Evolutionary conservation across 2,329 filamentous ascomycete species (phyloP).

Genomic region (Cladobotryum protrusum): DNA sequence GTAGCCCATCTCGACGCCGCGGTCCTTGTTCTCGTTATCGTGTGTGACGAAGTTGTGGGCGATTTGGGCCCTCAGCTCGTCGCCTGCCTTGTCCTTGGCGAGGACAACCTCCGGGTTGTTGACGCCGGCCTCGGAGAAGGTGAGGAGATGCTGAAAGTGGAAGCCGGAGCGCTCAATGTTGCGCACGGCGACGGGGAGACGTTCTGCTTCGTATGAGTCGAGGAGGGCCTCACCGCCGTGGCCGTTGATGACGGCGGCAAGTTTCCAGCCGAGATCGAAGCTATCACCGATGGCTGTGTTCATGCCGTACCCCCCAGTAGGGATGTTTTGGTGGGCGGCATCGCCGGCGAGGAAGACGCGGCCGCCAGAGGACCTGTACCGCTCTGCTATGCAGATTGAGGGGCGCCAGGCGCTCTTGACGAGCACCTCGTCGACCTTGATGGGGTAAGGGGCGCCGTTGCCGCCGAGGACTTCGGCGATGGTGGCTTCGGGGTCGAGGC

Average conservation of each 20-base stretch:
- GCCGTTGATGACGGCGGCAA: slow-evolving; percentile 21
- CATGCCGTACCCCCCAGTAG: slow-evolving; percentile 31
- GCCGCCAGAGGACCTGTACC: slow-evolving; percentile 24
- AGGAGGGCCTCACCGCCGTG: slow-evolving; percentile 14
- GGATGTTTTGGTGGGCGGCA: slow-evolving; percentile 30
- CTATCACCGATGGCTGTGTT: slow-evolving; percentile 31
- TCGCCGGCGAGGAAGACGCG: slow-evolving; percentile 31
- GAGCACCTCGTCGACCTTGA: slow-evolving; percentile 20
- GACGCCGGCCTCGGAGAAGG: no score
- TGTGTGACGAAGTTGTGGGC: slow-evolving; percentile 3
- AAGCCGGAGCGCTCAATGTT: slow-evolving; percentile 14
- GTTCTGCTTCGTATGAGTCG: slow-evolving; percentile 21
- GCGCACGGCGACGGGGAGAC: slow-evolving; percentile 13
- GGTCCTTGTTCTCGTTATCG: slow-evolving; percentile 22
- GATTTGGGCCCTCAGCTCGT: no score
- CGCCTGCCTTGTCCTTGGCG: no score
- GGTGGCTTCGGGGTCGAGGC: neutral
- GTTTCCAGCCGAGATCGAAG: slow-evolving; percentile 30
- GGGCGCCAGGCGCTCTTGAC: slow-evolving; percentile 17
- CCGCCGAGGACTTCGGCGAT: neutral
- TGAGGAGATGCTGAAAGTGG: no score
- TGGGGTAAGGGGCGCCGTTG: neutral
- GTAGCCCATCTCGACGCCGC: slow-evolving; percentile 24
- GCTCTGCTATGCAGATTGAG: slow-evolving; percentile 16
- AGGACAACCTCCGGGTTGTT: no score